Evolutionary conservation across 306 rosid species (phyloP).

Genomic region (Begonia fuchsioides): DNA sequence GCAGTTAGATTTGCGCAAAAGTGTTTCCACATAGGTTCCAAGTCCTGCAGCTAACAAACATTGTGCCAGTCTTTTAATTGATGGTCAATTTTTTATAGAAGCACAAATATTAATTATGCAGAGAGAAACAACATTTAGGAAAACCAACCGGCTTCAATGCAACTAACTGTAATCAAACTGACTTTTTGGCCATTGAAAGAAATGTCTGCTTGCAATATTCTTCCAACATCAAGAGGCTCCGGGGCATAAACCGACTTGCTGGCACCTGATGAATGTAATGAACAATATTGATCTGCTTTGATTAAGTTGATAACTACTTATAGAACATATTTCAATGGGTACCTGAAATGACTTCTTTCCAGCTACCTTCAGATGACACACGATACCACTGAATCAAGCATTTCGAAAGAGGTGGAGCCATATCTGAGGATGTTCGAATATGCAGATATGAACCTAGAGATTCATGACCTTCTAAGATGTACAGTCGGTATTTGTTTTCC

Average conservation of each 20-base stretch:
- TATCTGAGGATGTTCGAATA: slow-evolving; percentile 47
- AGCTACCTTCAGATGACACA: slow-evolving; percentile 64
- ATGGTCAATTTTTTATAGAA: not conserved
- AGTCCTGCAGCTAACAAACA: slow-evolving; percentile 60
- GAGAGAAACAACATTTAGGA: slow-evolving; percentile 5
- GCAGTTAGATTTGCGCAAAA: slow-evolving; percentile 57
- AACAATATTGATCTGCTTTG: slow-evolving; percentile 2
- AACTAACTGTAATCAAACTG: slow-evolving; percentile 42
- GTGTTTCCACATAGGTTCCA: slow-evolving; percentile 54
- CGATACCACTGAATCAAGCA: slow-evolving; percentile 92
- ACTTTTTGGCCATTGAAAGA: slow-evolving; percentile 45
- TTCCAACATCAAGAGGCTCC: slow-evolving; percentile 86
- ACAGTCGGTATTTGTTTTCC: slow-evolving; percentile 44
- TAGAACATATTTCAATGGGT: slow-evolving; percentile 1
- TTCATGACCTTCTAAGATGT: slow-evolving; percentile 55
- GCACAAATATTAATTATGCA: not conserved
- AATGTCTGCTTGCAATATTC: slow-evolving; percentile 71
- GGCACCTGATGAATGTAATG: slow-evolving; percentile 44
- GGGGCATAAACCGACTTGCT: slow-evolving; percentile 54
- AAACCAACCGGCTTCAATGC: slow-evolving; percentile 67
- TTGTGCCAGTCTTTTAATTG: slow-evolving; percentile 19
- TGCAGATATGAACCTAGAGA: slow-evolving; percentile 55
- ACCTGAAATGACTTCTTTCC: slow-evolving; percentile 85
- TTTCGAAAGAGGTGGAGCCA: slow-evolving; percentile 42
- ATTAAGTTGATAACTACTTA: too few relatives aligned